Evolutionary conservation across 2,329 filamentous ascomycete species (phyloP).

Genomic region (Fusarium circinatum): DNA sequence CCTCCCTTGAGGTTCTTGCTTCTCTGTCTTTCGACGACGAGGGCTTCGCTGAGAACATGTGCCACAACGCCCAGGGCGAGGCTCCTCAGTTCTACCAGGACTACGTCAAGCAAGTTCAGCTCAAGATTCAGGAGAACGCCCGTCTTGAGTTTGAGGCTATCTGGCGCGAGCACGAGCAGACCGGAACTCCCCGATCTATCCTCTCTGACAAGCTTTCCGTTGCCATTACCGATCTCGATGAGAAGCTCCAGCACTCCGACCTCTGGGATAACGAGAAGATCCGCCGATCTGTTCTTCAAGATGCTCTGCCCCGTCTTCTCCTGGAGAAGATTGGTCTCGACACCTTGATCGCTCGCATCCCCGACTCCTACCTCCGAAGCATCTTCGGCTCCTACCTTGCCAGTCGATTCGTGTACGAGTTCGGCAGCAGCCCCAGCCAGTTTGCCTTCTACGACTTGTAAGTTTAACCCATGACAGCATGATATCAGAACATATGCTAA

Average conservation of each 20-base stretch:
- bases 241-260: conserved; percentile 93
- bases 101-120: conserved; percentile 92
- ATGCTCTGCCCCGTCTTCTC: conserved; percentile 86
- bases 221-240: conserved; percentile 95
- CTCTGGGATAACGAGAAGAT: conserved; percentile 88
- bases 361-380: conserved; percentile 88
- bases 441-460: conserved; percentile 99
- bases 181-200: conserved; percentile 81
- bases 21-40: conserved; percentile 93
- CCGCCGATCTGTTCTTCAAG: conserved; percentile 79
- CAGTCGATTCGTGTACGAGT: conserved; percentile 95
- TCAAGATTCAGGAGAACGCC: conserved; percentile 90
- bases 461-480: conserved; percentile 54
- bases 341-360: conserved; percentile 85
- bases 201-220: conserved; percentile 90
- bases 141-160: conserved; percentile 96
- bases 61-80: conserved; percentile 75
- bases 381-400: conserved; percentile 98
- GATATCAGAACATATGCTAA: conserved; percentile 45
- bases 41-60: conserved; percentile 94
- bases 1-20: conserved; percentile 93
- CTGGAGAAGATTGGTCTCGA: conserved; percentile 91
- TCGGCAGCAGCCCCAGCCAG: conserved; percentile 90
- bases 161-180: conserved; percentile 92
- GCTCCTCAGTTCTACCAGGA: conserved; percentile 90